Conservation (phyloP, 495 filamentous ascomycete species). For the Penicillium coprophilum region DNA sequence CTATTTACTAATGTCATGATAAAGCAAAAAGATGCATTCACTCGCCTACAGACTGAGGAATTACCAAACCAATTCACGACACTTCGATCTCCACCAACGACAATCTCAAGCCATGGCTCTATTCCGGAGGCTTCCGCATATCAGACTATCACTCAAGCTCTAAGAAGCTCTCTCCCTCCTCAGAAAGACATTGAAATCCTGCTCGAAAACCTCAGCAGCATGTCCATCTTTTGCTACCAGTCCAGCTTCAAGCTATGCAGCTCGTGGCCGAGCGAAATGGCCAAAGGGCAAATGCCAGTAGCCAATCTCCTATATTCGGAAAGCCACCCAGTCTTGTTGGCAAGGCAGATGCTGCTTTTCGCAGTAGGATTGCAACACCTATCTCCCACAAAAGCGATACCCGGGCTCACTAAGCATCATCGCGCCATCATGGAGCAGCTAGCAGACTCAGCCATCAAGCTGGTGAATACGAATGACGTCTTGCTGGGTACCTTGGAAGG, state of each 20-base stretch:
- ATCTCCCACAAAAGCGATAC: constrained; percentile 1
- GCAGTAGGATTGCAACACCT: constrained; percentile 6
- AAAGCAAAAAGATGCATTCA: background rate
- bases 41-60: background rate
- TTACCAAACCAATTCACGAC: background rate
- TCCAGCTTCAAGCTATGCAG: constrained; percentile 3
- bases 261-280: background rate
- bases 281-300: background rate
- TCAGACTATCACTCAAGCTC: background rate
- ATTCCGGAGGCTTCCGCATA: background rate
- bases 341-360: constrained; percentile 35
- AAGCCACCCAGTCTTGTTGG: constrained; percentile 17
- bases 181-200: background rate
- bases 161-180: constrained; percentile 1
- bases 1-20: background rate
- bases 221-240: background rate
- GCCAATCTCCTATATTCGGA: constrained; percentile 2
- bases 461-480: constrained; percentile 49
- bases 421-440: constrained; percentile 32
- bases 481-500: constrained; percentile 47
- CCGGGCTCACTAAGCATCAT: constrained; percentile 15
- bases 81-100: background rate
- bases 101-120: background rate
- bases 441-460: constrained; percentile 36
- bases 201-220: background rate